phyloP scores from a whole-genome alignment of 106 monocot species.

The Dendrobium huoshanense region DNA sequence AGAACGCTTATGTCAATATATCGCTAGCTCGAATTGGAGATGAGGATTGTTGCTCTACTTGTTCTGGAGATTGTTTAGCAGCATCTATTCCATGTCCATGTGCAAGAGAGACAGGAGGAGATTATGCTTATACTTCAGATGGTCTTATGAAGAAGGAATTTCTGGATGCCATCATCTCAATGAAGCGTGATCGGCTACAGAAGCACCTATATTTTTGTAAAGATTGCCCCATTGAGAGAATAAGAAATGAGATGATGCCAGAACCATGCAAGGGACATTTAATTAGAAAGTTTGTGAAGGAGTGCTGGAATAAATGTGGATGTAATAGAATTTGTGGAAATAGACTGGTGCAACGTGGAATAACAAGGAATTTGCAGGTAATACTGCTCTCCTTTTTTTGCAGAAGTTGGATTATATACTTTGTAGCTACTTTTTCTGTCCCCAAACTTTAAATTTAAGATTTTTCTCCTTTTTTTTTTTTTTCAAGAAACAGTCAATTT shows the following conservation, averaged over 20 bases:
- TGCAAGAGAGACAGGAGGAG: slow-evolving; percentile 80
- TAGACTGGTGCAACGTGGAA: slow-evolving; percentile 82
- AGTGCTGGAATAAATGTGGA: slow-evolving; percentile 93
- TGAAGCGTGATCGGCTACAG: slow-evolving; percentile 23
- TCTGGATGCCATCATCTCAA: slow-evolving; percentile 52
- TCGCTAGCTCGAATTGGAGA: slow-evolving; percentile 90
- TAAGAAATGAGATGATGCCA: slow-evolving; percentile 29
- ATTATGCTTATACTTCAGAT: slow-evolving; percentile 68
- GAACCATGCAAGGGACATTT: slow-evolving; percentile 69
- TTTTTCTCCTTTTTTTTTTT: not conserved
- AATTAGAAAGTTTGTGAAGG: slow-evolving; percentile 68
- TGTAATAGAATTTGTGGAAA: slow-evolving; percentile 77
- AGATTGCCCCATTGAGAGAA: slow-evolving; percentile 67
- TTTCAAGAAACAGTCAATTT: not conserved
- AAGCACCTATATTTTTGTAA: slow-evolving; percentile 47
- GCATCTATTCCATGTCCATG: slow-evolving; percentile 68
- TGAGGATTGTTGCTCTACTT: slow-evolving; percentile 77
- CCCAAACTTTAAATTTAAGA: not conserved
- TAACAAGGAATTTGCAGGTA: slow-evolving; percentile 63
- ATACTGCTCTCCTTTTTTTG: not conserved
- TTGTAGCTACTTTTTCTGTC: not conserved
- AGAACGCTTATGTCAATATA: slow-evolving; percentile 69
- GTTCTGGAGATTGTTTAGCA: slow-evolving; percentile 67
- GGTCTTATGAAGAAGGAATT: slow-evolving; percentile 52
- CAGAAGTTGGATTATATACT: no score